These are phyloP conservation scores for Debaryomyces nepalensis DNA, from an alignment of 1,139 yeast genomes.

Conservation along the genomic window DNA sequence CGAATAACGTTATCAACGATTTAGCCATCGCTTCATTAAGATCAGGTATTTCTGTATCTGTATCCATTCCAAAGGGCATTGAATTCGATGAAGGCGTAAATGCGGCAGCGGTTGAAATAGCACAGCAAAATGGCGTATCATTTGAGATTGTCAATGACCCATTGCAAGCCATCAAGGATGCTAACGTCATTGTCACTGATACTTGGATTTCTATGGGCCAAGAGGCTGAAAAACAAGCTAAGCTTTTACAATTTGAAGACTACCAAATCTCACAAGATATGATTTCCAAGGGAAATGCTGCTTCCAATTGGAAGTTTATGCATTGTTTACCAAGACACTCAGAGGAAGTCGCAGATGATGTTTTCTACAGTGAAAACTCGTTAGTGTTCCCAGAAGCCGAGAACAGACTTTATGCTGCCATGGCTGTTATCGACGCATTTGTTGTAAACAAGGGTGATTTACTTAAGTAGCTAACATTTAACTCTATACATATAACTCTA, in stretches of 20 bases:
- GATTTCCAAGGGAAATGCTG: slow-evolving; percentile 60
- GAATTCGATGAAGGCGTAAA: slow-evolving; percentile 65
- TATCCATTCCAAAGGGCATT: slow-evolving; percentile 81
- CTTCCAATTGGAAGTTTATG: slow-evolving; percentile 80
- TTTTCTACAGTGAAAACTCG: slow-evolving; percentile 82
- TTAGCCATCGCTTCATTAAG: slow-evolving; percentile 88
- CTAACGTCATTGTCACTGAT: slow-evolving; percentile 91
- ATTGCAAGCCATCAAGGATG: slow-evolving; percentile 64
- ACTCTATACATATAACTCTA: too few relatives aligned
- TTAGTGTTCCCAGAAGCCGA: slow-evolving; percentile 95
- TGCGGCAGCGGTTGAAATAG: slow-evolving; percentile 59
- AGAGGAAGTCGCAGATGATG: slow-evolving; percentile 93
- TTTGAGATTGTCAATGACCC: slow-evolving; percentile 79
- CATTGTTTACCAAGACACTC: slow-evolving; percentile 95
- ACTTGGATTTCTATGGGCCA: slow-evolving; percentile 99
- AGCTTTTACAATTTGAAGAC: slow-evolving; percentile 80
- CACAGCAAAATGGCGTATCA: slow-evolving; percentile 54
- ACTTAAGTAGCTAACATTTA: slow-evolving; percentile 11
- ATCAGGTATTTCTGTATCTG: slow-evolving; percentile 79
- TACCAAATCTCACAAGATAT: slow-evolving; percentile 79
- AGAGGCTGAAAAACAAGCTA: slow-evolving; percentile 73
- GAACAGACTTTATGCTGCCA: slow-evolving; percentile 93
- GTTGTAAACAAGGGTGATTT: slow-evolving; percentile 14
- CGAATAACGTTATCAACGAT: slow-evolving; percentile 94
- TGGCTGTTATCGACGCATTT: slow-evolving; percentile 89